A percentile compares a stretch with the other conserved stretches of the same genome.
Conservation (phyloP, 1,284 basidiomycete species). For the Sporisorium iseilematis-ciliati region DNA sequence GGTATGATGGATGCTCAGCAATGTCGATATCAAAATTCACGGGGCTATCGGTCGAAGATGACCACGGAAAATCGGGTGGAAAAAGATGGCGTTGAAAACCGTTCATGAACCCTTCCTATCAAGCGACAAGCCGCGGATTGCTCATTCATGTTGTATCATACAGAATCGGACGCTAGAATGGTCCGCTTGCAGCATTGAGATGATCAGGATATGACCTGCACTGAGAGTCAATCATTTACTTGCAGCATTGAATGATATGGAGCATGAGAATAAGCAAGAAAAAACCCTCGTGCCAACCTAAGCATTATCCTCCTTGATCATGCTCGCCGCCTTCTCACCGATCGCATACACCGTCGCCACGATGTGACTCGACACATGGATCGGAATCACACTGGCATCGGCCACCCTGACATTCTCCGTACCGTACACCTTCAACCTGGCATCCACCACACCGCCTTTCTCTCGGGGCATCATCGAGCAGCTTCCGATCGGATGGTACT, state of each 20-base stretch:
- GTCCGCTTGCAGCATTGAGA: too few relatives aligned
- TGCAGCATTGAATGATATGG: too few relatives aligned
- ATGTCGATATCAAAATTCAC: too few relatives aligned
- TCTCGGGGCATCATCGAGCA: slow-evolving; percentile 77
- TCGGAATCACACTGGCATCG: slow-evolving; percentile 65
- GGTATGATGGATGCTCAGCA: too few relatives aligned
- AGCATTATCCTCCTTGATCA: slow-evolving; percentile 44
- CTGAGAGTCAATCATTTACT: too few relatives aligned
- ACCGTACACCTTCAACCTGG: slow-evolving; percentile 77
- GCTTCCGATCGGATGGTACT: slow-evolving; percentile 74
- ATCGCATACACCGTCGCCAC: slow-evolving; percentile 50
- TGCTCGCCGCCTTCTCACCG: slow-evolving; percentile 51
- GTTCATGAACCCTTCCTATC: too few relatives aligned
- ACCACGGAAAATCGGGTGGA: too few relatives aligned
- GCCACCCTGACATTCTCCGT: slow-evolving; percentile 75
- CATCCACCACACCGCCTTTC: slow-evolving; percentile 78
- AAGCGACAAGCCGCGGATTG: too few relatives aligned
- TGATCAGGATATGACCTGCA: too few relatives aligned
- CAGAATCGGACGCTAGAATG: too few relatives aligned
- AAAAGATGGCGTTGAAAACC: too few relatives aligned
- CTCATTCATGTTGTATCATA: too few relatives aligned
- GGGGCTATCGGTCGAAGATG: neutral
- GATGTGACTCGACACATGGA: slow-evolving; percentile 52
- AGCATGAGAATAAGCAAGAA: neutral
- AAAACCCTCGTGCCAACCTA: slow-evolving; percentile 1